Percentiles rank a stretch among this genome's conserved stretches.
phyloP scores from a whole-genome alignment of 73 alveolate genomes.

The Durusdinium trenchii region DNA sequence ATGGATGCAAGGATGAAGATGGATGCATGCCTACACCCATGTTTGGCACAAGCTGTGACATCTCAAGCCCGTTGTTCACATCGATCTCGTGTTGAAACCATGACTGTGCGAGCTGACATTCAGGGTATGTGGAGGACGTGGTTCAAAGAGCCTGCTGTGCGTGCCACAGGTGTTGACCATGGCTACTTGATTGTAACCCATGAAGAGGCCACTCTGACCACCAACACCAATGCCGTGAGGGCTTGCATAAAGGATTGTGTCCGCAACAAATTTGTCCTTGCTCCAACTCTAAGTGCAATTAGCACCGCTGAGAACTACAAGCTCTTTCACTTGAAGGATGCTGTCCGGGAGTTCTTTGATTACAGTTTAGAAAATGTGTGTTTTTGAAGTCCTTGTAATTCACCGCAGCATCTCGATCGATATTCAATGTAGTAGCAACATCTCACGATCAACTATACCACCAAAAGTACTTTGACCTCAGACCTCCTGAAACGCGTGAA shows the following conservation, averaged over 20 bases:
- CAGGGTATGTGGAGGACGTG: not conserved
- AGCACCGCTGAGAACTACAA: not conserved
- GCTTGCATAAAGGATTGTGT: constrained; percentile 19
- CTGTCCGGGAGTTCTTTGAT: not conserved
- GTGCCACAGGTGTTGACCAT: not conserved
- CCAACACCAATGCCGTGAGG: too few species aligned
- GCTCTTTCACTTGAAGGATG: not conserved
- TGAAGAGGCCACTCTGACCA: not conserved
- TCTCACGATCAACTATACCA: too few species aligned
- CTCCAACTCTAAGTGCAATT: not conserved
- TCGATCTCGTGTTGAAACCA: not conserved
- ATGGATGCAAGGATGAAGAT: not conserved
- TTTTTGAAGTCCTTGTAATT: too few species aligned
- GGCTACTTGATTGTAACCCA: not conserved
- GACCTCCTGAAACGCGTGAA: too few species aligned
- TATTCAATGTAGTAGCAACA: too few species aligned
- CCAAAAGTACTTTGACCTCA: too few species aligned
- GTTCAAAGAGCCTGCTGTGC: not conserved
- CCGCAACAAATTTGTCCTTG: not conserved
- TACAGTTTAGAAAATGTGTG: too few species aligned
- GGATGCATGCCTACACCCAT: not conserved
- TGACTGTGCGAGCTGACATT: not conserved
- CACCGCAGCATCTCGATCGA: too few species aligned
- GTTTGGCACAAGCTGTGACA: not conserved
- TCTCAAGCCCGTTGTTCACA: not conserved